phyloP scores from a whole-genome alignment of 257 asterid species.

The Ilex aquifolium region DNA sequence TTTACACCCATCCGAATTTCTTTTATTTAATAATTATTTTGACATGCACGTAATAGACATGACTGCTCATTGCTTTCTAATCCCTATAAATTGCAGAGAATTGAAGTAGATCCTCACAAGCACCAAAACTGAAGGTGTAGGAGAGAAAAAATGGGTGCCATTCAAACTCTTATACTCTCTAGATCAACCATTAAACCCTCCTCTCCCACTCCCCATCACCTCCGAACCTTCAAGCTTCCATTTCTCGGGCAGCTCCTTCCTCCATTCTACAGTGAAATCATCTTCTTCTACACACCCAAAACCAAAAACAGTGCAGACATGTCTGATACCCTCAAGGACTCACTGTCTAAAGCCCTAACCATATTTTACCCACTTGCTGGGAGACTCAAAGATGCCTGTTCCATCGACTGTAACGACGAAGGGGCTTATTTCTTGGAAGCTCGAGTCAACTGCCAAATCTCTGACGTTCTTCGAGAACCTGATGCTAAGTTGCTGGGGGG shows the following conservation, averaged over 20 bases:
- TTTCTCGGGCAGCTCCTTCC: not conserved
- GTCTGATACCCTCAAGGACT: conserved; percentile 6
- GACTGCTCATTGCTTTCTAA: no score
- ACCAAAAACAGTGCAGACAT: not conserved
- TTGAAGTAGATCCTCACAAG: no score
- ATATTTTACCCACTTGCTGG: conserved; percentile 9
- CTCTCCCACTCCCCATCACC: not conserved
- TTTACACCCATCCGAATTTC: no score
- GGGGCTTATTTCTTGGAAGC: not conserved
- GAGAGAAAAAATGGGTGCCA: no score
- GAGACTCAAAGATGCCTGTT: not conserved
- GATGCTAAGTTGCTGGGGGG: not conserved
- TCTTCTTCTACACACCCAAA: not conserved
- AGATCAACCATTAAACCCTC: conserved; percentile 6
- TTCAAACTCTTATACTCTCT: no score
- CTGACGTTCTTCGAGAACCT: not conserved
- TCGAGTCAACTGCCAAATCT: not conserved
- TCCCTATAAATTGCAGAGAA: no score
- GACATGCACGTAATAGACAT: no score
- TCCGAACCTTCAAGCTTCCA: not conserved
- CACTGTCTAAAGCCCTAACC: not conserved
- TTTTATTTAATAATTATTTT: no score
- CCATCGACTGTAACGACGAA: conserved; percentile 6
- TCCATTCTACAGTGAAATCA: no score
- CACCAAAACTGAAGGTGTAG: no score